Base-by-base conservation (phyloP, 1,284 basidiomycete genomes). In the Agroathelia rolfsii region DNA sequence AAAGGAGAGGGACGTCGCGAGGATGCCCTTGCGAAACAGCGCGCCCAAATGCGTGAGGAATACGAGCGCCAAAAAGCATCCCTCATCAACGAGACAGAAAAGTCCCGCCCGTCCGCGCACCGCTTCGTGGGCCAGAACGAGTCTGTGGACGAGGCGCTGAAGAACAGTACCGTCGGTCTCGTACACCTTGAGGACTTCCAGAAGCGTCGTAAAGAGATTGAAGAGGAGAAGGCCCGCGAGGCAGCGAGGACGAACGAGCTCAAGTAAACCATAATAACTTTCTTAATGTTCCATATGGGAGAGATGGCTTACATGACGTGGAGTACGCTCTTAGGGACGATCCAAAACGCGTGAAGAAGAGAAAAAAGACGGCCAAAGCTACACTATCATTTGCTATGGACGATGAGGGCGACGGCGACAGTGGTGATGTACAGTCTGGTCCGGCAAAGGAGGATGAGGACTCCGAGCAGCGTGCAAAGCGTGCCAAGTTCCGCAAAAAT, bases 81-180 rank as follows among this genome's bases (percentile, higher is more conserved):
- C 27, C 75, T 94, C 50, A 76, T 85, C 43, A 73, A 67, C 41
- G 82, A 85, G 56, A 86, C 82, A 2, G 84, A 87, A 61, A 86
- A 88, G 57, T 71, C 83, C 39, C 75, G 84, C 35, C 77, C 84
- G 5, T 86, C 85, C 0, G 61, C 72, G 1, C 82, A 85, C 50
- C 85, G 92, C 36, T 99, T 99, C 55, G 82, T 93, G 13, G 84
- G 86, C 4, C 88, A 95, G 56, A 80, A 88, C 56, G 94, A 97
- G 52, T 89, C 84, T 4, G 79, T 97, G 66, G 94, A 97, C 53
- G 95, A 98, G 38, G 73, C 75, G 8, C 69, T 99, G 32, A 97
- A 96, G 65, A 75, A 90, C 49, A 83, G 72, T 30, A 99, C 95
- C 0, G 77, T 98, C 36, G 95, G 95, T 46, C 72, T 99, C 10